Base-by-base conservation (phyloP, 352 stramenopile species). In the Vaucheria bursata region DNA sequence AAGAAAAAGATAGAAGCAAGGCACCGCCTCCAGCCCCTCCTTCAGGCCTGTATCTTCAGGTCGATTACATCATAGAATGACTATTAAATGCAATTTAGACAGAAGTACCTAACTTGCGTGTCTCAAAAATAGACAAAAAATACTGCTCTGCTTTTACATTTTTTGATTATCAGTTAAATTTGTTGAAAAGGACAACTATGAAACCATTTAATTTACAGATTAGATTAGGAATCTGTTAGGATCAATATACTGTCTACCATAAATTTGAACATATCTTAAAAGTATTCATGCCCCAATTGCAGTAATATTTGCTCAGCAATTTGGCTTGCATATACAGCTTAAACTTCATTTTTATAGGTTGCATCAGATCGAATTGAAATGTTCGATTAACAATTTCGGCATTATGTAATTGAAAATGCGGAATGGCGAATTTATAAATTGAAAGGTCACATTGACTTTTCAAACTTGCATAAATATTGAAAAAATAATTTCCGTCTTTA, bases 31-130 rank as follows among this genome's bases (percentile, higher is more conserved):
- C 53, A 12, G 71, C 71, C 18, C 71, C 71, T 0, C 18, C 71
- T 6, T 33, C 35, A n/a, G 71, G 71, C 8, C 29, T 75, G 71
- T 75, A 71, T n/a, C 36, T 75, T 6, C 36, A 75, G 71, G 53
- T 68, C n/a, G n/a, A n/a, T n/a, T n/a, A n/a, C n/a, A n/a, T n/a
- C n/a, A n/a, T n/a, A n/a, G 53, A 7, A 34, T 68, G 8, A 34
- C 8, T 31, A 18, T 12, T 59, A 25, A 59, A 18, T 59, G 45
- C 45, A 25, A 59, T 59, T 59, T 12, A 59, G 12, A 25, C 45
- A 18, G 45, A 12, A 18, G 45, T 25, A 59, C 45, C 12, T 59
- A 59, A 18, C 12, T 59, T 59, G 12, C 45, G 45, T n/a, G n/a
- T n/a, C n/a, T n/a, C n/a, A 59, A 59, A 25, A 18, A 59, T 25